Evolutionary conservation across 495 filamentous ascomycete genomes (phyloP), one percentile per base, ranked within the genome.

Genomic region (Podospora appendiculata): DNA sequence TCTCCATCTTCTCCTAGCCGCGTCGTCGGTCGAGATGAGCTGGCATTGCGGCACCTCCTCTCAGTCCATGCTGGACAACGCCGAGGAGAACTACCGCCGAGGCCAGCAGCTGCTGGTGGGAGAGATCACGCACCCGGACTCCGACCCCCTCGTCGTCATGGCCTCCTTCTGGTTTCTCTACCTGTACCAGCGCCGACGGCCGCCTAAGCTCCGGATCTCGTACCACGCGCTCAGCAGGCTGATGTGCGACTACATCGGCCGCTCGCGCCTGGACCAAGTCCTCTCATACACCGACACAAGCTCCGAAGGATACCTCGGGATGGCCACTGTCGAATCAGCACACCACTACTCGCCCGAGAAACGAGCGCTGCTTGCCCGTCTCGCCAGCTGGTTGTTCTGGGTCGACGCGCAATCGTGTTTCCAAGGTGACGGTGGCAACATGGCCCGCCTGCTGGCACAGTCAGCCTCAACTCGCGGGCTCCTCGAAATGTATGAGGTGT

Each of bases 331-430:
- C 25, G 25, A 25, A 25, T 25, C 25, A 25, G 25, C 25, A 25
- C 41, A 39, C 18, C 13, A 8, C 13, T 53, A 36, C 32, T 32
- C 48, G 1, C 51, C 51, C 17, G 32, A 52, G 5, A 41, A 34
- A 8, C 48, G 50, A 45, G 55, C 54, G 8, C 32, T 62, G 11
- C 36, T 64, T 5, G 61, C 58, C 32, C 58, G 64, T 13, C 59
- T 67, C 8, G 52, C 53, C 3, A 53, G 53, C 6, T 67, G 64
- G 64, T 54, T 60, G 0, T 67, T 60, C 45, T 63, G 62, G 55
- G 55, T 49, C 39, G 64, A 67, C 41, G 53, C 60, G 2, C 60
- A 61, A 32, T 52, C 58, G 16, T 50, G 54, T 32, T 58, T 61
- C 16, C 58, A 59, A 41, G 61, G 64, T 8, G 46, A 48, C 3